phyloP scores from a whole-genome alignment of 148 eudicot species.

The Persicaria tinctoria region DNA sequence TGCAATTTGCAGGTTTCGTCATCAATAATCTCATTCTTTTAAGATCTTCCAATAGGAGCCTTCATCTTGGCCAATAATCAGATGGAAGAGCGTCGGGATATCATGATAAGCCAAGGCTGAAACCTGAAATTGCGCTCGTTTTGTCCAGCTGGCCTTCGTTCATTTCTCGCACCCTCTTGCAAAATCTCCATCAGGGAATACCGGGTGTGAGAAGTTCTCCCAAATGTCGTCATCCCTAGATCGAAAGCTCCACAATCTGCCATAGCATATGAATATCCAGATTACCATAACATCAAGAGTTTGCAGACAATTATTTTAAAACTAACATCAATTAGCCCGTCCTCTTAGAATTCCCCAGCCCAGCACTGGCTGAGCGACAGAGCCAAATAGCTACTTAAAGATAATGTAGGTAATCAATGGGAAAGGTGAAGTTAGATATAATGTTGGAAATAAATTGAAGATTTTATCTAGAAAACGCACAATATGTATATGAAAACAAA shows the following conservation, averaged over 20 bases:
- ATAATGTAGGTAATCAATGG: neutral
- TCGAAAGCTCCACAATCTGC: neutral
- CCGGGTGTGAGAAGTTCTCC: no score
- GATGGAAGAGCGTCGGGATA: no score
- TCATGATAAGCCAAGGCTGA: no score
- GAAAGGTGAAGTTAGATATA: neutral
- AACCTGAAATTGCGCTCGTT: neutral
- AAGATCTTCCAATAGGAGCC: neutral
- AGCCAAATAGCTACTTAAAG: neutral
- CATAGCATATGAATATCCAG: neutral
- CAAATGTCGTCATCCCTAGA: neutral
- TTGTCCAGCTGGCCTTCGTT: no score
- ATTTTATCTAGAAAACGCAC: no score
- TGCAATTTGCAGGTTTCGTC: neutral
- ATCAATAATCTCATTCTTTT: neutral
- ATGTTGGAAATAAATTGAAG: neutral
- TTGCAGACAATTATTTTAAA: neutral
- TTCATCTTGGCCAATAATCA: no score
- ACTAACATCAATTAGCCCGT: neutral
- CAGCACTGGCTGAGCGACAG: neutral
- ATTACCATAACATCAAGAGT: no score
- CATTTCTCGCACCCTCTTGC: no score
- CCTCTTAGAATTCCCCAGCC: neutral
- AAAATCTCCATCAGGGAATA: no score
- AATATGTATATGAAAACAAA: no score